These are phyloP conservation scores for Balansia obtecta DNA, from an alignment of 2,329 filamentous ascomycete genomes.

Conservation along the genomic window DNA sequence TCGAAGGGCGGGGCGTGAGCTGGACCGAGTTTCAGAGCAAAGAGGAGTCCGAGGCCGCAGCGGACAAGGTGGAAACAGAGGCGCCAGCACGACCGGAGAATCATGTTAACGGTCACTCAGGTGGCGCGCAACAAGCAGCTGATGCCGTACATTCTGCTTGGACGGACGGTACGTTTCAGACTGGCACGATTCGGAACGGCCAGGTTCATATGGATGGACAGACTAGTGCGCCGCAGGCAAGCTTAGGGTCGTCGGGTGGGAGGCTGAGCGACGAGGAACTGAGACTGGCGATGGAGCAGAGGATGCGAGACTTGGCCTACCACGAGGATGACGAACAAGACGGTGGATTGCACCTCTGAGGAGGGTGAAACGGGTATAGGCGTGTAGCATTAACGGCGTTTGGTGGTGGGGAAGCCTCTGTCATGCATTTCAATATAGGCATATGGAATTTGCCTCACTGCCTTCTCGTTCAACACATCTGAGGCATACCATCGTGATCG, in stretches of 20 bases:
- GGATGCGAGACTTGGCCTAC: constrained; percentile 32
- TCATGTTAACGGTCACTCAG: background rate
- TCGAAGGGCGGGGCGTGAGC: constrained; percentile 42
- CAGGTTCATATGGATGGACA: constrained; percentile 31
- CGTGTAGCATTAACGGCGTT: constrained; percentile 2
- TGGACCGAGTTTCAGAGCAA: constrained; percentile 45
- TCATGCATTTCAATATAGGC: background rate
- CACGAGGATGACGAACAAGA: constrained; percentile 30
- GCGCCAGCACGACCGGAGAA: constrained; percentile 7
- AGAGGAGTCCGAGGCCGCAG: constrained; percentile 27
- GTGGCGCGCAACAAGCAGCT: background rate
- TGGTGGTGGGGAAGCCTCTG: background rate
- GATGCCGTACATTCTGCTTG: constrained; percentile 32
- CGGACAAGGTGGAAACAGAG: constrained; percentile 10
- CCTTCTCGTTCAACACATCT: background rate
- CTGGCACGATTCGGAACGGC: constrained; percentile 41
- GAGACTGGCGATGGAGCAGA: constrained; percentile 40
- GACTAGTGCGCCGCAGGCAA: constrained; percentile 9
- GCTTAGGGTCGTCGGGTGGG: constrained; percentile 22
- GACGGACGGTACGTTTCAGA: constrained; percentile 52
- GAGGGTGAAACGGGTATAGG: background rate
- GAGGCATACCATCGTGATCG: background rate
- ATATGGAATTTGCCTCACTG: no score
- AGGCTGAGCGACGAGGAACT: constrained; percentile 48
- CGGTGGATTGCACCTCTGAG: constrained; percentile 49